Evolutionary conservation across 2,329 filamentous ascomycete genomes (phyloP).

Genomic region (Alternaria postmessia): DNA sequence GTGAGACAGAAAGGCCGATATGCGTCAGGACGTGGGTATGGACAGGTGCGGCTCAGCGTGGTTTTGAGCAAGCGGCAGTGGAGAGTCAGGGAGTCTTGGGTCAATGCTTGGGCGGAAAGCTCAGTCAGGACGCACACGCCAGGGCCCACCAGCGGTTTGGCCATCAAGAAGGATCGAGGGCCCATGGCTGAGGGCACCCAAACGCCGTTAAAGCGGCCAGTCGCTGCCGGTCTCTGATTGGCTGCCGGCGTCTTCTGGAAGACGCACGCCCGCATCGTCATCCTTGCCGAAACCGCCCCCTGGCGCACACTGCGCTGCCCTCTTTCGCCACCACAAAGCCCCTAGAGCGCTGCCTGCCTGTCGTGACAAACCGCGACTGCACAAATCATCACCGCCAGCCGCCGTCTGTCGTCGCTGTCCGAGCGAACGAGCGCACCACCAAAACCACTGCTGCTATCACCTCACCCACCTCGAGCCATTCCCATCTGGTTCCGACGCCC

Average conservation of each 20-base stretch:
- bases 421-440: no score
- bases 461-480: constrained; percentile 11
- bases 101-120: constrained; percentile 30
- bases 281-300: constrained; percentile 20
- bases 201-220: constrained; percentile 23
- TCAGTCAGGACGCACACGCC: constrained; percentile 29
- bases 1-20: constrained; percentile 33
- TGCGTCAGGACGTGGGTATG: constrained; percentile 28
- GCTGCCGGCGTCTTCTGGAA: constrained; percentile 27
- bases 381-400: no score
- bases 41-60: constrained; percentile 47
- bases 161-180: constrained; percentile 11
- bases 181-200: constrained; percentile 20
- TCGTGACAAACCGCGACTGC: no score
- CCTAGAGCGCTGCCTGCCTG: no score
- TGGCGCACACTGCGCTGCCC: neutral
- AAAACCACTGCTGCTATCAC: no score
- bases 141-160: constrained; percentile 25
- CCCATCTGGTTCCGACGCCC: constrained; percentile 15
- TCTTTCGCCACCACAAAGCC: no score
- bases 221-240: constrained; percentile 7
- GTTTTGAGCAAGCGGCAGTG: constrained; percentile 44
- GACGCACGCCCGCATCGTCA: constrained; percentile 25
- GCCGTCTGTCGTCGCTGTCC: no score
- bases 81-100: constrained; percentile 28